A percentile compares a stretch with the other conserved stretches of the same genome.
These are phyloP conservation scores for Colletotrichum abscissum DNA, from an alignment of 2,329 filamentous ascomycete species.

Conservation along the genomic window DNA sequence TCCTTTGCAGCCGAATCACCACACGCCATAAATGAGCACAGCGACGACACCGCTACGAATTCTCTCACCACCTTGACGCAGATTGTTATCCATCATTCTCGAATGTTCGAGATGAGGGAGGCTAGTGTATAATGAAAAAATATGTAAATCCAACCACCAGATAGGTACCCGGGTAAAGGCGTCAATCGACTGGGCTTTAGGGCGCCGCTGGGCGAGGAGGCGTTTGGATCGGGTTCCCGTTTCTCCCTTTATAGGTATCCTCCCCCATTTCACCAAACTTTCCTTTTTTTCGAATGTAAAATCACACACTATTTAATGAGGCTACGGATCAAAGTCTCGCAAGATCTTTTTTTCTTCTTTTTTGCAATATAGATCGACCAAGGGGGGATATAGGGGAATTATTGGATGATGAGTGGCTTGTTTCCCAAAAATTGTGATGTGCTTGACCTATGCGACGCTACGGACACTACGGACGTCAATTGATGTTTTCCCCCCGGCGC, in stretches of 20 bases:
- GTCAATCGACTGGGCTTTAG: background rate
- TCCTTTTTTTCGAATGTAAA: background rate
- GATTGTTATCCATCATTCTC: background rate
- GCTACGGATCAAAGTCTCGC: background rate
- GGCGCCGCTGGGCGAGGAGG: no score
- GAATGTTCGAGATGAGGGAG: background rate
- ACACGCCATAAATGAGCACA: background rate
- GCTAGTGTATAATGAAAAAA: background rate
- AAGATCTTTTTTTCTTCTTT: background rate
- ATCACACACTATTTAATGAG: background rate
- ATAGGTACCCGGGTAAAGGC: background rate
- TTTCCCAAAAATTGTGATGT: background rate
- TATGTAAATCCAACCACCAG: background rate
- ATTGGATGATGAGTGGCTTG: background rate
- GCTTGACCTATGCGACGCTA: background rate
- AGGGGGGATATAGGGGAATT: background rate
- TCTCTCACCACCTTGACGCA: background rate
- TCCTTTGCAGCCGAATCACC: conserved; percentile 10
- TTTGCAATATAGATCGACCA: background rate
- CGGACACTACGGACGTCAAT: conserved; percentile 8
- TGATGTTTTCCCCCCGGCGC: conserved; percentile 2
- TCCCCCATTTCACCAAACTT: background rate
- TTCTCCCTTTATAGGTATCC: background rate
- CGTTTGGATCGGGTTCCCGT: background rate
- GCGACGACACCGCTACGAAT: background rate